Base-by-base conservation (phyloP, 176 grass and related monocot species). In the Pontederia crassipes region DNA sequence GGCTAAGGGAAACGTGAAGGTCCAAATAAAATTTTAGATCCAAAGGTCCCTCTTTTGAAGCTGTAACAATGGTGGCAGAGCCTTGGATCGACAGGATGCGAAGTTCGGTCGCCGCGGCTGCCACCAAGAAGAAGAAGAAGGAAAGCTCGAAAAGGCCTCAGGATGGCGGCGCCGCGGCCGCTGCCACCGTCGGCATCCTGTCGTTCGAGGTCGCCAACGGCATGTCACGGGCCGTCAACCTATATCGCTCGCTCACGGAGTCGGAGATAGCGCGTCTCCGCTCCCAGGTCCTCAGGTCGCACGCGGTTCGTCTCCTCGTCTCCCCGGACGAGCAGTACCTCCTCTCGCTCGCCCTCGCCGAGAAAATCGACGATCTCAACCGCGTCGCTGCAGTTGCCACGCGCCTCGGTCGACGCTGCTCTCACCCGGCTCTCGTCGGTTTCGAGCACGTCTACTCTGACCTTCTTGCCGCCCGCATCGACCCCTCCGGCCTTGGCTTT, bases 391-490 rank as follows among this genome's bases (percentile, higher is more conserved):
- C 79, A 14, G 88, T 92, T 9, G 85, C 88, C 0, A 16, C 85
- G 11, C 84, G 94, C 53, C 82, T 93, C 8, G 94, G 94, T 16
- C 82, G 85, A 4, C 84, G 87, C 14, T 98, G 93, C 79, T 58
- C 82, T 14, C 55, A 70, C 1, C 88, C 79, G 1, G 78, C 79
- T 48, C 85, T 93, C 58, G 15, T 79, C 9, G 94, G 88, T 0
- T 98, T 98, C 78, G 82, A 81, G 80, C 88, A 98, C 77, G 85
- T 98, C 59, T 92, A 98, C 79, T 78, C 79, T 28, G 94, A 98
- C 72, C 84, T 92, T 71, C 82, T 93, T 65, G 77, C 84, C 75
- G 82, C 74, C 61, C 72, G 83, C 64, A 76, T 79, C 40, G 49
- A 32, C 48, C 66, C 87, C 59, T 49, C 61, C 12, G 49, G 66